Evolutionary conservation across 2,329 filamentous ascomycete genomes (phyloP).

Genomic region (Hysterium pulicare): DNA sequence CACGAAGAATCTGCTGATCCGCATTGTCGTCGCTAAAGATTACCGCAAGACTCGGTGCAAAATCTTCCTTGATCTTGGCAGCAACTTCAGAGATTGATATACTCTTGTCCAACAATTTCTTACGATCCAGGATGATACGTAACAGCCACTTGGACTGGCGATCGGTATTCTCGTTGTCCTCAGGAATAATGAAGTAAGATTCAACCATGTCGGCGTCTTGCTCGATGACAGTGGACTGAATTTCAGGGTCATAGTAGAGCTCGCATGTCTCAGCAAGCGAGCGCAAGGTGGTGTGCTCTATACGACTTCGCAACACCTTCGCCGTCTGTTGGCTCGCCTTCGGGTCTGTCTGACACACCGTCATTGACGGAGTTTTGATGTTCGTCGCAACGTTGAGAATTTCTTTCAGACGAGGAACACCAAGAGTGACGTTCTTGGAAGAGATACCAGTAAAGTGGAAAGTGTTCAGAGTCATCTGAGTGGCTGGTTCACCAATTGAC

Average conservation of each 20-base stretch:
- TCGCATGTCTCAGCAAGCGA: slow-evolving; percentile 90
- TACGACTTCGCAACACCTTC: slow-evolving; percentile 79
- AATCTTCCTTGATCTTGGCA: slow-evolving; percentile 82
- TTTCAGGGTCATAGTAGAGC: slow-evolving; percentile 95
- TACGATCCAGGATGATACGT: slow-evolving; percentile 86
- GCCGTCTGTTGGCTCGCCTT: slow-evolving; percentile 71
- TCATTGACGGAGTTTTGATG: slow-evolving; percentile 98
- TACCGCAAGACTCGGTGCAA: slow-evolving; percentile 70
- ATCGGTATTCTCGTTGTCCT: slow-evolving; percentile 60
- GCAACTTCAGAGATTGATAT: slow-evolving; percentile 90
- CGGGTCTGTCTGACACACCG: slow-evolving; percentile 70
- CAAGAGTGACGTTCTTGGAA: slow-evolving; percentile 98
- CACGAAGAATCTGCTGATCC: slow-evolving; percentile 89
- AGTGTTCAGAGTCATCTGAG: slow-evolving; percentile 98
- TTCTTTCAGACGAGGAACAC: slow-evolving; percentile 98
- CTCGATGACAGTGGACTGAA: slow-evolving; percentile 78
- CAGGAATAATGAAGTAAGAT: slow-evolving; percentile 91
- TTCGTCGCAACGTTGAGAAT: slow-evolving; percentile 97
- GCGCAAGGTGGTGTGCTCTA: slow-evolving; percentile 91
- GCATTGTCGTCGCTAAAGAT: slow-evolving; percentile 99
- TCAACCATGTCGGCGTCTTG: slow-evolving; percentile 93
- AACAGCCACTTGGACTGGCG: slow-evolving; percentile 90
- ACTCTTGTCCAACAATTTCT: slow-evolving; percentile 93
- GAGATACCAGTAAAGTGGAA: slow-evolving; percentile 99
- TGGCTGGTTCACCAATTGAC: slow-evolving; percentile 97